These are phyloP conservation scores for Zangia roseola DNA, from an alignment of 768 basidiomycete species.

Conservation along the genomic window DNA sequence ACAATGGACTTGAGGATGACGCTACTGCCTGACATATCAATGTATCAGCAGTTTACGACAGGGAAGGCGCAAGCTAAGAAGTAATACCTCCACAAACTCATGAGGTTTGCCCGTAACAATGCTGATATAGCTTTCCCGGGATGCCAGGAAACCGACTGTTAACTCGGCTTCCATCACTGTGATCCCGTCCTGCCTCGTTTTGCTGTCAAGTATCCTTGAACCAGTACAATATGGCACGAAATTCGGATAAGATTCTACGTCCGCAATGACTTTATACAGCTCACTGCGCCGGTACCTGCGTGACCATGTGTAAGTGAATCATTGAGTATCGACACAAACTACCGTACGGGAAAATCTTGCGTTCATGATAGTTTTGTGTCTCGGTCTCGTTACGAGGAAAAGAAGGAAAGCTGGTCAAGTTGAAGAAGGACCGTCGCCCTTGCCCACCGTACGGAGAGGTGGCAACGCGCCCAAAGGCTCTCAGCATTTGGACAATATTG, in stretches of 20 bases:
- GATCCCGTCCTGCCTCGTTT: constrained; percentile 30
- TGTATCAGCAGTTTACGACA: constrained; percentile 5
- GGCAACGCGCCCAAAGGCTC: constrained; percentile 7
- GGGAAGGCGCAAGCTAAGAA: constrained; percentile 1
- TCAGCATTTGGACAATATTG: constrained; percentile 18
- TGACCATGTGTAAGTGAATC: constrained; percentile 12
- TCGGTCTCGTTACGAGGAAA: constrained; percentile 36
- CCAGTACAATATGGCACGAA: constrained; percentile 89
- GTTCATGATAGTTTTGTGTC: constrained; percentile 72
- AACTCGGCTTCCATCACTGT: constrained; percentile 79
- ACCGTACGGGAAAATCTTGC: constrained; percentile 85
- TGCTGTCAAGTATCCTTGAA: constrained; percentile 56
- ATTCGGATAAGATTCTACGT: constrained; percentile 79
- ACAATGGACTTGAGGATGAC: constrained; percentile 68
- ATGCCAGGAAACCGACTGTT: constrained; percentile 82
- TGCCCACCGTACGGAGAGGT: background rate
- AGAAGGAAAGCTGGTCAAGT: constrained; percentile 49
- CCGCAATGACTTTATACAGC: constrained; percentile 83
- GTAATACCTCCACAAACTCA: constrained; percentile 66
- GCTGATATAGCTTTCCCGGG: constrained; percentile 86
- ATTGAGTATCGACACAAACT: background rate
- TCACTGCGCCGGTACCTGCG: constrained; percentile 73
- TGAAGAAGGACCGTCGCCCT: constrained; percentile 41
- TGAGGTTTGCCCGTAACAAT: constrained; percentile 77
- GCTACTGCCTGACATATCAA: constrained; percentile 57